Conservation (phyloP, 2,329 filamentous ascomycete species). For the Penicillium sp. region DNA sequence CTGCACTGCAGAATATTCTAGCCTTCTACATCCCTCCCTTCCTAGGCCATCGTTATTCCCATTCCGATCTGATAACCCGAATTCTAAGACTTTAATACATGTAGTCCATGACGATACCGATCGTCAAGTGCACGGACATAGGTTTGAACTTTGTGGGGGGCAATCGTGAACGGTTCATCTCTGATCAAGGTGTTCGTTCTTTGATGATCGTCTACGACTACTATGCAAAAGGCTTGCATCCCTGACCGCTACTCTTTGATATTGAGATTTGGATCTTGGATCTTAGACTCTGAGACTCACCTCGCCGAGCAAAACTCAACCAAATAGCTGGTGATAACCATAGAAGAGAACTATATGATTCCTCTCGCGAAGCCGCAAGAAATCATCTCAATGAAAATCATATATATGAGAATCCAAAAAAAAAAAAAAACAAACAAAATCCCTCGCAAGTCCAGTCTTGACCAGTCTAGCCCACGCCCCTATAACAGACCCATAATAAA, state of each 20-base stretch:
- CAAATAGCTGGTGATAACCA: background rate
- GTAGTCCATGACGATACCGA: conserved; percentile 7
- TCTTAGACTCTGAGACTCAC: no score
- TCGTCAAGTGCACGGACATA: conserved; percentile 2
- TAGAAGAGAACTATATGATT: background rate
- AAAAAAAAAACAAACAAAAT: background rate
- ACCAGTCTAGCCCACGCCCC: background rate
- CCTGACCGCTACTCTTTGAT: conserved; percentile 5
- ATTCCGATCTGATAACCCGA: conserved; percentile 5
- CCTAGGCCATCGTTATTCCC: background rate
- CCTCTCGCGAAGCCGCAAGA: background rate
- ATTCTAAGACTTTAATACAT: background rate
- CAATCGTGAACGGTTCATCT: background rate
- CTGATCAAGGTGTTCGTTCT: background rate
- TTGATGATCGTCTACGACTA: background rate
- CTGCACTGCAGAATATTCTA: background rate
- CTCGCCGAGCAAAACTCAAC: background rate
- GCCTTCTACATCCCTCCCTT: background rate
- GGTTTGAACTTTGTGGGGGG: background rate
- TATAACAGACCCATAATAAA: background rate
- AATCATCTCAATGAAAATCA: conserved; percentile 2
- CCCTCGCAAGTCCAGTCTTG: background rate
- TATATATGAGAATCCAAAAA: background rate
- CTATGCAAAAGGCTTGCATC: background rate
- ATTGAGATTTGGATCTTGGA: background rate